phyloP scores from a whole-genome alignment of 2,329 filamentous ascomycete genomes.

The Calonectria fujianensis region DNA sequence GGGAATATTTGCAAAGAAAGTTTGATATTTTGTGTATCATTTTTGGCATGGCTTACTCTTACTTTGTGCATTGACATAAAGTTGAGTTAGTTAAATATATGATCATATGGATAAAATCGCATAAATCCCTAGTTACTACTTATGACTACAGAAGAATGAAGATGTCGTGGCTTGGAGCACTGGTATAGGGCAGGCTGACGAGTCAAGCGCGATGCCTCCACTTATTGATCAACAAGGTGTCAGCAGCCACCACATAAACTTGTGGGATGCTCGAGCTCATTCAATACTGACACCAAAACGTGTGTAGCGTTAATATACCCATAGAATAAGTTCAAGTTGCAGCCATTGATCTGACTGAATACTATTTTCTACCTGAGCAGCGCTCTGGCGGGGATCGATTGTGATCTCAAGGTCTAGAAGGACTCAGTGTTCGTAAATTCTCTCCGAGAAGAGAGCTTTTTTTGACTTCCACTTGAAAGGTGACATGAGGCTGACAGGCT shows the following conservation, averaged over 20 bases:
- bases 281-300: too few relatives aligned
- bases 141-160: background rate
- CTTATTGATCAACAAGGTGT: background rate
- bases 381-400: too few relatives aligned
- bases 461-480: background rate
- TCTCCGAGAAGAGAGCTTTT: constrained; percentile 1
- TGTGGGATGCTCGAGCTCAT: background rate
- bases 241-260: background rate
- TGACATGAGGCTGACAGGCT: background rate
- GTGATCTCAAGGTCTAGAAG: background rate
- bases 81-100: background rate
- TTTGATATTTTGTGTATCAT: too few relatives aligned
- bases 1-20: too few relatives aligned
- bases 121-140: too few relatives aligned
- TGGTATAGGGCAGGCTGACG: background rate
- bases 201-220: background rate
- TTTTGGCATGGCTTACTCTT: too few relatives aligned
- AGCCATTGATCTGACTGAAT: background rate
- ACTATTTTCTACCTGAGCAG: too few relatives aligned
- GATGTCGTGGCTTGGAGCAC: background rate
- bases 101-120: background rate
- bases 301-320: too few relatives aligned
- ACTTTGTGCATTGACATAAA: too few relatives aligned
- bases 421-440: background rate
- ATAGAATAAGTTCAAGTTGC: background rate